Evolutionary conservation across 148 eudicot species (phyloP), one percentile per base, ranked within the genome.

Genomic region (Vaccinium macrocarpon): DNA sequence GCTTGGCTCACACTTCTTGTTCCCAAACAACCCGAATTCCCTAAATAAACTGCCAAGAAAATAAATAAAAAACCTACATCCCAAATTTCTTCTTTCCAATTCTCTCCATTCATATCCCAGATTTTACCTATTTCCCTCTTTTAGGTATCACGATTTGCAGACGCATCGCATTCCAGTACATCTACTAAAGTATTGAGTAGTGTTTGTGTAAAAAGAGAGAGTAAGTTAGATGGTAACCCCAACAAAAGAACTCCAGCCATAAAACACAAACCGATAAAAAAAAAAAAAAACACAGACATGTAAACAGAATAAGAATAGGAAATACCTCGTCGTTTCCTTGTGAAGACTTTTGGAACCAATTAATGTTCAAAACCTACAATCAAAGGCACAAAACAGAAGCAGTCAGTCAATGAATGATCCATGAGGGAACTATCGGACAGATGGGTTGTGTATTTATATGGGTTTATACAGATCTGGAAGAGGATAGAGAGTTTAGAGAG

Each of bases 321-420:
- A 56, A 82, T 90, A 96, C 99, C 98, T 93, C 99, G 81, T 96
- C 99, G 82, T 96, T 91, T 29, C 98, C 98, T 68, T 86, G 92
- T 16, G 91, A 82, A 19, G 89, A 91, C 87, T 91, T 96, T 89
- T 89, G 93, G 90, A 96, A 92, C 90, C 97, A 86, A 83, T 93
- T 92, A 38, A 96, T 84, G 84, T 91, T 94, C 90, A 93, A 83
- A 35, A 96, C 95, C 99, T 96, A 82, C 79, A 81, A 86, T 48
- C 84, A 82, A 77, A 81, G 84, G 38, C 85, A 49, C 18, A 79
- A 18, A 62, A 77, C 49, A n/a, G 68, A 29, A n/a, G n/a, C 72
- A 15, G 49, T 25, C 49, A 62, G 76, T 56, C n/a, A 55, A 27
- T 16, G 46, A 81, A 35, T 23, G 5, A 13, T 23, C 49, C 6